Conservation (phyloP, 257 asterid genomes). For the Knoxia roxburghii region DNA sequence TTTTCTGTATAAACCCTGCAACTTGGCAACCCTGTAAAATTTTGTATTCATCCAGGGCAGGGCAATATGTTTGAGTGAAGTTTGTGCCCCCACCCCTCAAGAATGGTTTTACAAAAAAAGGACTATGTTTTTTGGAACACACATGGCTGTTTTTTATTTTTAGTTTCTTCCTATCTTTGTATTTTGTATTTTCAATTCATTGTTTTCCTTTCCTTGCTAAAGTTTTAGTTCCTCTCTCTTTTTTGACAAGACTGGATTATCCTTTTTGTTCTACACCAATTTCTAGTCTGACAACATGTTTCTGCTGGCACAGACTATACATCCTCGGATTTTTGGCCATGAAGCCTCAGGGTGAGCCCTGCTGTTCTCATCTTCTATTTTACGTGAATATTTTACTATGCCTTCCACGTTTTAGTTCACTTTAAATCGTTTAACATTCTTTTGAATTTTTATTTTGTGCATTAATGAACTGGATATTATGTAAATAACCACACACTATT, state of each 20-base stretch:
- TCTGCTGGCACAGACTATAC: slow-evolving; percentile 62
- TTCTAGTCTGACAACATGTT: background rate
- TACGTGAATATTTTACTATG: background rate
- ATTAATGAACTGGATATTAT: background rate
- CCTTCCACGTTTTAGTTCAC: background rate
- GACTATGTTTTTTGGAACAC: too few species aligned
- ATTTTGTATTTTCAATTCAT: background rate
- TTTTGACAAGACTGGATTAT: too few species aligned
- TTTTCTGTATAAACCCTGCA: too few species aligned
- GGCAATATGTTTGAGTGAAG: background rate
- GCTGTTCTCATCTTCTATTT: slow-evolving; percentile 14
- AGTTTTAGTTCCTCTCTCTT: too few species aligned
- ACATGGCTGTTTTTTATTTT: background rate
- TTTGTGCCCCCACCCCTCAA: background rate
- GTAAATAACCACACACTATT: too few species aligned
- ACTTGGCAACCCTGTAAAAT: too few species aligned
- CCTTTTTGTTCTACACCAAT: background rate
- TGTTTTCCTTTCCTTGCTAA: background rate
- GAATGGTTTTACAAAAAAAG: too few species aligned
- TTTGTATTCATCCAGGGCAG: too few species aligned
- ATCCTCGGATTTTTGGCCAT: slow-evolving; percentile 92
- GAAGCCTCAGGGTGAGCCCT: slow-evolving; percentile 88
- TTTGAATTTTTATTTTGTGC: background rate
- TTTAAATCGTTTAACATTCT: background rate
- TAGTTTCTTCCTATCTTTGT: background rate